These are phyloP conservation scores for Starmerella apis DNA, from an alignment of 805 yeast species.

Conservation along the genomic window DNA sequence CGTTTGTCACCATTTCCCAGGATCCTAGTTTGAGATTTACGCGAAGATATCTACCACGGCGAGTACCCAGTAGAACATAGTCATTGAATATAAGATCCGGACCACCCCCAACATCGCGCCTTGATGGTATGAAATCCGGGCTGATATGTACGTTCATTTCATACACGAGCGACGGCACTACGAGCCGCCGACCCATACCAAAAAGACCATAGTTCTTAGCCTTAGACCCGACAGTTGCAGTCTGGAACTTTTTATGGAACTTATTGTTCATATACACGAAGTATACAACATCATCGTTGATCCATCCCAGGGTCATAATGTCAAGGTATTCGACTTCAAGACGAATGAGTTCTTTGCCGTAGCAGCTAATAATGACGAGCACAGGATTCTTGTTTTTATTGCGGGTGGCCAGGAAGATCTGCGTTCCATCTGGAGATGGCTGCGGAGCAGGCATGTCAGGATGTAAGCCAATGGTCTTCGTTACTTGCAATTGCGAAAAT, in stretches of 20 bases:
- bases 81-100: conserved; percentile 18
- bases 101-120: conserved; percentile 9
- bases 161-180: conserved; percentile 9
- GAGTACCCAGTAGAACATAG: conserved; percentile 16
- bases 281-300: conserved; percentile 17
- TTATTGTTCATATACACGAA: conserved; percentile 20
- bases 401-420: conserved; percentile 17
- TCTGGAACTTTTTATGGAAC: conserved; percentile 23
- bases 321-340: conserved; percentile 18
- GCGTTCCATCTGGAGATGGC: conserved; percentile 21
- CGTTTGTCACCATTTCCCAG: conserved; percentile 18
- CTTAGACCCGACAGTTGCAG: conserved; percentile 12
- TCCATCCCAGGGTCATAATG: conserved; percentile 21
- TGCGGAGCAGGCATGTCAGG: conserved; percentile 14
- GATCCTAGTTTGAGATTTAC: conserved; percentile 14
- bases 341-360: conserved; percentile 19
- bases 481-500: background rate
- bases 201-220: conserved; percentile 14
- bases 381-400: conserved; percentile 3
- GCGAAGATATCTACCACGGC: conserved; percentile 16
- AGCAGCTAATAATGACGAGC: conserved; percentile 16
- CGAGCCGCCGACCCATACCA: conserved; percentile 16
- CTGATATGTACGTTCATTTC: conserved; percentile 12
- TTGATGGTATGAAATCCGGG: conserved; percentile 15
- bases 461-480: background rate